Conservation (phyloP, 768 basidiomycete genomes). For the Amanita rimosa region DNA sequence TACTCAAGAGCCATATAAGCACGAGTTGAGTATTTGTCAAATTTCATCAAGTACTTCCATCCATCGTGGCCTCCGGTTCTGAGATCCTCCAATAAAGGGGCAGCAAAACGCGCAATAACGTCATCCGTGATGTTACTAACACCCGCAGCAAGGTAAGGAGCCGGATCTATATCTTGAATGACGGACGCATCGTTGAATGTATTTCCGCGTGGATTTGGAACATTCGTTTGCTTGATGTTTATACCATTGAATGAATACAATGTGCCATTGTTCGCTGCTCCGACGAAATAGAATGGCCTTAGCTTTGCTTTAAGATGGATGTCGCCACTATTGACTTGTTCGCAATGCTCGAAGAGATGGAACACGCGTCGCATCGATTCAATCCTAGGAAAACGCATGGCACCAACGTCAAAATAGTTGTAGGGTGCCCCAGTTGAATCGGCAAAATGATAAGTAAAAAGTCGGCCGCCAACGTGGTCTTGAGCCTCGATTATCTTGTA, state of each 20-base stretch:
- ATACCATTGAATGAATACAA: background rate
- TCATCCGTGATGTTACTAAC: background rate
- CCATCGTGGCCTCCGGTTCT: slow-evolving; percentile 6
- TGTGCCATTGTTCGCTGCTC: background rate
- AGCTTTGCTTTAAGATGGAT: background rate
- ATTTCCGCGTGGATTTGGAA: background rate
- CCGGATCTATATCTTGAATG: background rate
- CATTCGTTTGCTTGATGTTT: background rate
- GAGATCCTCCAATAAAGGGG: background rate
- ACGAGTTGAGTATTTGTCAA: background rate
- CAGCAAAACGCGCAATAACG: background rate
- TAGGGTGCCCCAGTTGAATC: background rate
- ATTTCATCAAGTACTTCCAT: slow-evolving; percentile 10
- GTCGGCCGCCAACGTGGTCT: slow-evolving; percentile 15
- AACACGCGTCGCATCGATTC: slow-evolving; percentile 17
- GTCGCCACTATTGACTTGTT: background rate
- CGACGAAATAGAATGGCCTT: background rate
- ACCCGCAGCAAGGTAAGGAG: background rate
- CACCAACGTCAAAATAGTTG: slow-evolving; percentile 17
- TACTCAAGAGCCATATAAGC: background rate
- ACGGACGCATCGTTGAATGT: background rate
- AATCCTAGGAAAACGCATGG: slow-evolving; percentile 25
- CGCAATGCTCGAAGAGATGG: slow-evolving; percentile 13
- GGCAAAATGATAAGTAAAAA: slow-evolving; percentile 18
- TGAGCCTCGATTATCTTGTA: slow-evolving; percentile 18